Evolutionary conservation across 805 yeast species (phyloP), one percentile per base, ranked within the genome.

Genomic region (Candida nonsorbophila): DNA sequence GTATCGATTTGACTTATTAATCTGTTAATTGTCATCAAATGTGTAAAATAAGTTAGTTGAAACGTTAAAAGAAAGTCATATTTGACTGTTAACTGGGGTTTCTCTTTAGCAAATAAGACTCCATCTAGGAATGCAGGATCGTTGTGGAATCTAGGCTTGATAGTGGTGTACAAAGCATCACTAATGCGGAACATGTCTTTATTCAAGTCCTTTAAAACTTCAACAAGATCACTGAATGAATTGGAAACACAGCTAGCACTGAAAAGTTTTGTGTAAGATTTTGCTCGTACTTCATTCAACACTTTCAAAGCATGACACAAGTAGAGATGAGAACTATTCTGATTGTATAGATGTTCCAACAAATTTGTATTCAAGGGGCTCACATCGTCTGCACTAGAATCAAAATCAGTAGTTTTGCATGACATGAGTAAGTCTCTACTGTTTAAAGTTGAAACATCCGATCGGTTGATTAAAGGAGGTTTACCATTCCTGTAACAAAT

Each of bases 401-500:
- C n/a, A n/a, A n/a, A n/a, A n/a, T n/a, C n/a, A n/a, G n/a, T n/a
- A n/a, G n/a, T n/a, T n/a, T n/a, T n/a, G n/a, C n/a, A n/a, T n/a
- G n/a, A n/a, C n/a, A n/a, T n/a, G n/a, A 17, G 14, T 24, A 25
- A 6, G 25, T 55, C 62, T 18, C 34, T 42, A n/a, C 40, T 45
- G 2, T 38, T 35, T n/a, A 45, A 35, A 2, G 58, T 47, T 3
- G 55, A 41, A 12, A 56, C 60, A 30, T 63, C 69, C 5, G 39
- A 24, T 4, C 30, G 40, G 34, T 60, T 59, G 5, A 62, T 49
- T 29, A 60, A 31, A 1, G 68, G 68, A 1, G 69, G 64, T 28
- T 59, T 62, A 4, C 68, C 70, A 28, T 45, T 38, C 20, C 66
- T 49, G 36, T 53, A 61, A 33, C 64, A 57, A 12, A 55, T 44